A percentile compares a stretch with the other conserved stretches of the same genome.
These are phyloP conservation scores for Draba incana DNA, from an alignment of 345 rosid species.

Conservation along the genomic window DNA sequence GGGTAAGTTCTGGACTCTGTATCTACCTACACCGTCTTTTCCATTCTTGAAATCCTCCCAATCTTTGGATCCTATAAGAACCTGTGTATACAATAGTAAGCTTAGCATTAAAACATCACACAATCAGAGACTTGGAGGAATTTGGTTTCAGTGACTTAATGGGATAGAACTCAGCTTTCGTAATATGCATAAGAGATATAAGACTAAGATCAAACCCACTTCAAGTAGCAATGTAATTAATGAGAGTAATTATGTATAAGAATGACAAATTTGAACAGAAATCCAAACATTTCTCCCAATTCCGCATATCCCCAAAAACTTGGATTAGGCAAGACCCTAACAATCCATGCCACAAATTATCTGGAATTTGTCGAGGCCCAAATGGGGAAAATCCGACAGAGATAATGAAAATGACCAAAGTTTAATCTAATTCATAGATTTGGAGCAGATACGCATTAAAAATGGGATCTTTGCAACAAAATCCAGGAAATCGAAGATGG, in stretches of 20 bases:
- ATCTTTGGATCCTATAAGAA: slow-evolving; percentile 71
- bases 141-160: too few relatives aligned
- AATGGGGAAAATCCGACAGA: not conserved
- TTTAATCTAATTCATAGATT: slow-evolving; percentile 14
- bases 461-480: not conserved
- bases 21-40: slow-evolving; percentile 72
- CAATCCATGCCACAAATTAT: not conserved
- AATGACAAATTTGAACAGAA: not conserved
- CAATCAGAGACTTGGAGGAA: not conserved
- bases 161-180: too few relatives aligned
- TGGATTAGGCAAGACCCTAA: not conserved
- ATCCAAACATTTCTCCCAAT: not conserved
- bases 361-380: too few relatives aligned
- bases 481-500: not conserved
- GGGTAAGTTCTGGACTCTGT: slow-evolving; percentile 81
- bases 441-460: not conserved
- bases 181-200: too few relatives aligned
- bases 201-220: too few relatives aligned
- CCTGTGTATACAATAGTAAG: slow-evolving; percentile 39
- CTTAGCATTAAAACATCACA: not conserved
- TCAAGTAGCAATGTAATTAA: too few relatives aligned
- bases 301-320: too few relatives aligned
- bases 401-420: not conserved
- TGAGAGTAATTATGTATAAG: too few relatives aligned
- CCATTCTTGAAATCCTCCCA: slow-evolving; percentile 70